Base-by-base conservation (phyloP, 805 yeast species). In the Kluyveromyces wickerhamii region DNA sequence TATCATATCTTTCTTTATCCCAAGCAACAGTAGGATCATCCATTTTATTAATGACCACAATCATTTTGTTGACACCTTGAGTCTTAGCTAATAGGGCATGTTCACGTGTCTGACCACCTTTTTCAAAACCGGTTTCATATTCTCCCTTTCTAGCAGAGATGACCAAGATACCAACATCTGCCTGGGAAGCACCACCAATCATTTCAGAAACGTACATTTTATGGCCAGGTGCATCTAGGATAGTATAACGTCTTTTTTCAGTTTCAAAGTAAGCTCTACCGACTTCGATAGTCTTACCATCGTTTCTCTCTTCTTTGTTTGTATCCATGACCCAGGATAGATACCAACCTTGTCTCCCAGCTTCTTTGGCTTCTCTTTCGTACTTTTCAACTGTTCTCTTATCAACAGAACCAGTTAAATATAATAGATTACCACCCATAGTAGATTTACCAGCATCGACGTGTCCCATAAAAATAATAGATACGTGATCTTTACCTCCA, bases 131-230 rank as follows among this genome's bases (percentile, higher is more conserved):
- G 36, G 98, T 92, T 69, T 92, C 99, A 65, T 92, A 92, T 63
- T 92, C 99, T 67, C 99, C 99, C 65, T 88, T 87, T 72, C 99
- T 83, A 30, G 97, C 97, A 44, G 95, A 84, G 50, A 92, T 92
- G 32, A 92, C 99, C 54, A 92, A 73, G 47, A 92, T 77, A 66
- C 99, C 99, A 39, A 89, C 92, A 67, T 92, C 99, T 22, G 99
- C 98, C 69, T 92, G 99, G 29, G 97, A 88, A 13, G 99, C 99
- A 63, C 98, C 98, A 53, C 97, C 97, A 70, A 92, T 92, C 99
- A 92, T 92, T 63, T 87, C 94, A 37, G 96, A 86, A 44, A 92
- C 96, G 59, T 92, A 92, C 86, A 92, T 82, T 69, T 92, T 92
- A 71, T 92, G 99, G 34, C 99, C 99, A 46, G 99, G 99, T 7